Conservation (phyloP, 2,329 filamentous ascomycete genomes). For the Penicillium sp. region DNA sequence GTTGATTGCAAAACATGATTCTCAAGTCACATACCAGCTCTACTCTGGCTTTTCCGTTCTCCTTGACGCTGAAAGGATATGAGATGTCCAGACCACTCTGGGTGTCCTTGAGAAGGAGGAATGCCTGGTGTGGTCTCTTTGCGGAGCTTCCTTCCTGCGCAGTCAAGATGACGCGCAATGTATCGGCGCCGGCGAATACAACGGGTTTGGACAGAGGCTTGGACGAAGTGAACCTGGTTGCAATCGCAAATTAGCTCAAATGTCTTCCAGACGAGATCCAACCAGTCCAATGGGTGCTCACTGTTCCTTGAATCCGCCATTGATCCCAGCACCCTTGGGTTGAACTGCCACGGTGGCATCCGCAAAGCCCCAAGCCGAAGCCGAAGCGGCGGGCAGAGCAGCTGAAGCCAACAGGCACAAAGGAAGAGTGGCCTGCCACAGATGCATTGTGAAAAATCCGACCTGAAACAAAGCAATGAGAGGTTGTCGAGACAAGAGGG, state of each 20-base stretch:
- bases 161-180: constrained; percentile 79
- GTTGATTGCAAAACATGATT: neutral
- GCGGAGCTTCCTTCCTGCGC: constrained; percentile 74
- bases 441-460: constrained; percentile 37
- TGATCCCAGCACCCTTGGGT: constrained; percentile 61
- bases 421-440: constrained; percentile 38
- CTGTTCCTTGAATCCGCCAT: constrained; percentile 58
- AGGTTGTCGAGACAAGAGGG: constrained; percentile 12
- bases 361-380: constrained; percentile 62
- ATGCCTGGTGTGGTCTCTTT: constrained; percentile 91
- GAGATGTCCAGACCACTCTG: constrained; percentile 80
- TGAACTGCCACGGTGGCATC: constrained; percentile 65
- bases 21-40: constrained; percentile 67
- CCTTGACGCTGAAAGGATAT: constrained; percentile 80
- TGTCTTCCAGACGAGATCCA: neutral
- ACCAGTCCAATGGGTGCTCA: constrained; percentile 33
- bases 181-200: constrained; percentile 67
- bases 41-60: constrained; percentile 81
- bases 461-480: constrained; percentile 1
- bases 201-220: constrained; percentile 66
- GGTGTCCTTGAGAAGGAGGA: constrained; percentile 77
- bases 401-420: constrained; percentile 41
- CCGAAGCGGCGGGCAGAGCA: constrained; percentile 46
- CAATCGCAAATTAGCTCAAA: constrained; percentile 9
- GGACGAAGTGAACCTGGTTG: constrained; percentile 59